A percentile compares a stretch with the other conserved stretches of the same genome.
phyloP scores from a whole-genome alignment of 1,284 basidiomycete genomes.

The Ustilago trichophora region DNA sequence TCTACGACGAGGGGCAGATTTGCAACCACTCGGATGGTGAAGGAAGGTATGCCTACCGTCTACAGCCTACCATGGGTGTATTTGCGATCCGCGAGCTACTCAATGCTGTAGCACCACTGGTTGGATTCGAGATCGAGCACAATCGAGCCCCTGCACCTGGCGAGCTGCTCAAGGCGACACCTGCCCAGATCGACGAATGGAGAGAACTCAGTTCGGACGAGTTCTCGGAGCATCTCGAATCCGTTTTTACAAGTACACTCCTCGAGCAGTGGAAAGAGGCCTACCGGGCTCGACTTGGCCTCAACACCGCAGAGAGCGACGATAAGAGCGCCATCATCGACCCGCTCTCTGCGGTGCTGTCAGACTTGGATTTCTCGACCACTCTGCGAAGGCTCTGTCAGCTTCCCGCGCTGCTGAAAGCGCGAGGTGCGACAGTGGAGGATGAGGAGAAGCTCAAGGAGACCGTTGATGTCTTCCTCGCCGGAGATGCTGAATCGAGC shows the following conservation, averaged over 20 bases:
- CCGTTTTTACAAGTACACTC: slow-evolving; percentile 41
- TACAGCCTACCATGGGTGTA: slow-evolving; percentile 69
- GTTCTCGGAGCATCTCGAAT: slow-evolving; percentile 40
- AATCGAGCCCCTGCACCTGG: slow-evolving; percentile 64
- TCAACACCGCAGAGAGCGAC: slow-evolving; percentile 17
- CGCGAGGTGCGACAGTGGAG: slow-evolving; percentile 1
- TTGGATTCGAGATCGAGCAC: slow-evolving; percentile 53
- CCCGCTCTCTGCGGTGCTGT: slow-evolving; percentile 26
- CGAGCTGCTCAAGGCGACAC: slow-evolving; percentile 35
- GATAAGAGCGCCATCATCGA: slow-evolving; percentile 42
- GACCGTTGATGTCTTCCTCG: slow-evolving; percentile 24
- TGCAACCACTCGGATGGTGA: slow-evolving; percentile 91
- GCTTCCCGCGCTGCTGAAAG: slow-evolving; percentile 38
- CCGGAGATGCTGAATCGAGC: slow-evolving; percentile 8
- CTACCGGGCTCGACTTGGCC: slow-evolving; percentile 50
- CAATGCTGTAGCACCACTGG: slow-evolving; percentile 37
- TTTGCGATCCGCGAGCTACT: slow-evolving; percentile 42
- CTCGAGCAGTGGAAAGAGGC: slow-evolving; percentile 52
- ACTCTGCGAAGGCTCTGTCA: slow-evolving; percentile 50
- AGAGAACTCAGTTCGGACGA: slow-evolving; percentile 40
- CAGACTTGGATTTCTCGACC: slow-evolving; percentile 49
- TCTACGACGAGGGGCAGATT: slow-evolving; percentile 77
- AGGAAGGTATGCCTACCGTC: slow-evolving; percentile 83
- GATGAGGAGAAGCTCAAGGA: slow-evolving; percentile 34
- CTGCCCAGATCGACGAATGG: slow-evolving; percentile 46